Percentiles rank a stretch among this genome's conserved stretches.
Conservation (phyloP, 225 moss, liverwort and hornwort genomes). For the Sphagnum tenellum region DNA sequence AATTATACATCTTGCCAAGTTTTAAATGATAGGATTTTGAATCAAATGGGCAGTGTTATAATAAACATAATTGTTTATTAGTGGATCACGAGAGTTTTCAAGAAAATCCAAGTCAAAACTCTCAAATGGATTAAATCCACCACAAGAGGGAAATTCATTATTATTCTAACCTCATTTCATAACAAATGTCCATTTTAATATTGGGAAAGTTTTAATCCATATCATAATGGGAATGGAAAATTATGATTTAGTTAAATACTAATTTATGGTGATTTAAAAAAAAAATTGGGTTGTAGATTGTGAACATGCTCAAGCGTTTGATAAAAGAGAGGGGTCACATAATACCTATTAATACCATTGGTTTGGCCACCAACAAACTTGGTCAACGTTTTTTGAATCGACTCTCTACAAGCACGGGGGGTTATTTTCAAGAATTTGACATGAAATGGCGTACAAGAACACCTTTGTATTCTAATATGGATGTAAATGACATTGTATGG, state of each 20-base stretch:
- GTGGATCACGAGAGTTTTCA: no score
- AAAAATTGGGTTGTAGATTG: slow-evolving; percentile 23
- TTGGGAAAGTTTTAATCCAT: neutral
- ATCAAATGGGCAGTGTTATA: no score
- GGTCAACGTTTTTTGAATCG: slow-evolving; percentile 29
- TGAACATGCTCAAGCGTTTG: slow-evolving; percentile 30
- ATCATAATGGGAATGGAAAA: no score
- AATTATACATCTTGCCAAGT: no score
- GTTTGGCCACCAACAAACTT: slow-evolving; percentile 20
- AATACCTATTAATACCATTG: slow-evolving; percentile 21
- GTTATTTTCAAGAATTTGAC: slow-evolving; percentile 23
- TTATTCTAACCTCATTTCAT: no score
- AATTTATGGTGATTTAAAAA: no score
- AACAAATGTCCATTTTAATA: neutral
- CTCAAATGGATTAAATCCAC: no score
- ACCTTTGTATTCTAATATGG: neutral
- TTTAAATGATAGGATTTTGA: no score
- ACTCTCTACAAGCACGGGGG: slow-evolving; percentile 24
- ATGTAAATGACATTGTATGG: slow-evolving; percentile 10
- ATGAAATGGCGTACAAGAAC: slow-evolving; percentile 21
- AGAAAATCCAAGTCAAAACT: no score
- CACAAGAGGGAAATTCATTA: no score
- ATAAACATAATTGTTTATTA: no score
- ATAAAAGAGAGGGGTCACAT: slow-evolving; percentile 12
- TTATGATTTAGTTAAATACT: no score